These are phyloP conservation scores for Agroathelia rolfsii DNA, from an alignment of 1,284 basidiomycete genomes.

Conservation along the genomic window DNA sequence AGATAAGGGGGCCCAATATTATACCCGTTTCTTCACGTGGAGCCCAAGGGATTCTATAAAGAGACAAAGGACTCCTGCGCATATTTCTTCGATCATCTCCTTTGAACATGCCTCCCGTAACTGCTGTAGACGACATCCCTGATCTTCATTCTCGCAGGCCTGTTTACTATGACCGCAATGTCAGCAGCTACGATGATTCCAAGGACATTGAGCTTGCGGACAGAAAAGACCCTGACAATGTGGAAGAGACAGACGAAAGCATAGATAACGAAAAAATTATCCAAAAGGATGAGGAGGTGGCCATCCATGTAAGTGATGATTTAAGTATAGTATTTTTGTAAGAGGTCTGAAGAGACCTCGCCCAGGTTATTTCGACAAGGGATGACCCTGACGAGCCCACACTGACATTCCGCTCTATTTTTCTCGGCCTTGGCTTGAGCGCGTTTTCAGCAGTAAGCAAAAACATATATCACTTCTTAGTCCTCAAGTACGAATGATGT, in stretches of 20 bases:
- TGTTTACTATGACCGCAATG: too few relatives aligned
- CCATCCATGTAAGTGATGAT: conserved; percentile 27
- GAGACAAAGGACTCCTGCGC: too few relatives aligned
- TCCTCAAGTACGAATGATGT: conserved; percentile 2
- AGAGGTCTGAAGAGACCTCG: conserved; percentile 1
- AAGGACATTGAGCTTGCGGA: conserved; percentile 1
- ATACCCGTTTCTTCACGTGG: too few relatives aligned
- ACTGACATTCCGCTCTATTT: conserved; percentile 47
- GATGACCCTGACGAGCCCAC: conserved; percentile 49
- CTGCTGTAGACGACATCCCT: too few relatives aligned
- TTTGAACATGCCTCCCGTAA: too few relatives aligned
- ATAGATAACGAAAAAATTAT: conserved; percentile 26
- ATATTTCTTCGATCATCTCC: too few relatives aligned
- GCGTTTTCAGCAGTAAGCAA: conserved; percentile 45
- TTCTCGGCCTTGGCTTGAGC: conserved; percentile 52
- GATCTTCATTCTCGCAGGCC: too few relatives aligned
- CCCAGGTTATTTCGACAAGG: conserved; percentile 37
- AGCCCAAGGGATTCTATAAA: too few relatives aligned
- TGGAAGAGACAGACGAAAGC: conserved; percentile 13
- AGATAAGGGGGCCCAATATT: too few relatives aligned
- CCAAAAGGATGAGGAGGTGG: conserved; percentile 35
- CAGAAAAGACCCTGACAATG: conserved; percentile 17
- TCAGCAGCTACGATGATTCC: conserved; percentile 1
- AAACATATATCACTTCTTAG: conserved; percentile 13
- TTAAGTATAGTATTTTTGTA: neutral